phyloP scores from a whole-genome alignment of 306 rosid genomes.

The Heteromeles arbutifolia region DNA sequence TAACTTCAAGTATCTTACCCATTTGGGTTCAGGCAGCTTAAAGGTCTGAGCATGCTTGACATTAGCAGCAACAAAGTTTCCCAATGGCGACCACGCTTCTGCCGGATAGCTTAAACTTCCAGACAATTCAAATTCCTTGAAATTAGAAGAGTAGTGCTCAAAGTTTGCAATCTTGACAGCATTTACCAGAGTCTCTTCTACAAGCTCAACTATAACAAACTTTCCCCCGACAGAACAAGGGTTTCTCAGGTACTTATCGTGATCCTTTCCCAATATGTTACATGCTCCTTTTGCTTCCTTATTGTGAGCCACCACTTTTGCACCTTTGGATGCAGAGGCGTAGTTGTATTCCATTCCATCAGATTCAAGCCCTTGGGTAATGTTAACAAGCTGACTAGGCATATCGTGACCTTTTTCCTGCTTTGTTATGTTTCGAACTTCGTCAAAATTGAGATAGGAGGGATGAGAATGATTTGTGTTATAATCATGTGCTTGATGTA shows the following conservation, averaged over 20 bases:
- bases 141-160: constrained; percentile 87
- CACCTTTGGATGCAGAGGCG: constrained; percentile 88
- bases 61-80: constrained; percentile 61
- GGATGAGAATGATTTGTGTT: constrained; percentile 19
- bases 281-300: constrained; percentile 86
- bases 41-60: constrained; percentile 75
- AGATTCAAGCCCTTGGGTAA: constrained; percentile 63
- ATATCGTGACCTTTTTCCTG: constrained; percentile 29
- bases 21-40: constrained; percentile 58
- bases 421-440: constrained; percentile 33
- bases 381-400: constrained; percentile 34
- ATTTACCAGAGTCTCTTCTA: constrained; percentile 76
- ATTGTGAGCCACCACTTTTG: constrained; percentile 80
- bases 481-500: constrained; percentile 20
- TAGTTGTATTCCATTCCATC: constrained; percentile 76
- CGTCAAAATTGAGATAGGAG: constrained; percentile 43
- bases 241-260: constrained; percentile 80
- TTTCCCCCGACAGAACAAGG: constrained; percentile 76
- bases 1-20: constrained; percentile 78
- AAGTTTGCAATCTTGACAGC: constrained; percentile 76
- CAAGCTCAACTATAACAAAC: constrained; percentile 78
- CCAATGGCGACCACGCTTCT: constrained; percentile 54
- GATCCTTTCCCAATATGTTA: constrained; percentile 66
- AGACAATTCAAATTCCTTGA: constrained; percentile 62
- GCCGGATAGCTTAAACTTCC: constrained; percentile 75